A percentile compares a stretch with the other conserved stretches of the same genome.
Evolutionary conservation across 1,284 basidiomycete genomes (phyloP).

Genomic region (Ganoderma sinense): DNA sequence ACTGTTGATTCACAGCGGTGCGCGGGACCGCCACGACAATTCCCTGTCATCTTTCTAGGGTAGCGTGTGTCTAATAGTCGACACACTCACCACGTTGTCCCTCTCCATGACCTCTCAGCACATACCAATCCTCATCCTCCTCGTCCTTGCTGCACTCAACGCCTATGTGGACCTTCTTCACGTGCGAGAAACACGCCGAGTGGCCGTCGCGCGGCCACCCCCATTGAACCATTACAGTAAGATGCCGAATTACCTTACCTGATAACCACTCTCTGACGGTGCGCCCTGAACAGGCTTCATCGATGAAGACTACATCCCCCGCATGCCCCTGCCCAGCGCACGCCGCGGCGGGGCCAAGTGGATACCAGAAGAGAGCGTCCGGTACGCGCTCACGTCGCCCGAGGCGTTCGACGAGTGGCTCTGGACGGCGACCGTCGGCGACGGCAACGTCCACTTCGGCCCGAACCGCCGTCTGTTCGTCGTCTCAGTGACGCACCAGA

Average conservation of each 20-base stretch:
- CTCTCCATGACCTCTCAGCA: conserved; percentile 22
- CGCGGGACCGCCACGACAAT: neutral
- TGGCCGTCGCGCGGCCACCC: conserved; percentile 20
- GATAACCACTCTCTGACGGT: neutral
- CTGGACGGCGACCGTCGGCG: conserved; percentile 33
- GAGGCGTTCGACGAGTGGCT: conserved; percentile 32
- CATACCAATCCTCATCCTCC: conserved; percentile 8
- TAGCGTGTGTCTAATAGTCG: neutral
- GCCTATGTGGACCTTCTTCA: conserved; percentile 22
- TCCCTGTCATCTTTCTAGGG: neutral
- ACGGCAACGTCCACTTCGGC: conserved; percentile 35
- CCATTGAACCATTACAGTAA: conserved; percentile 26
- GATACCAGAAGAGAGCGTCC: conserved; percentile 29
- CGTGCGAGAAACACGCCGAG: conserved; percentile 17
- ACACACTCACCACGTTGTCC: neutral
- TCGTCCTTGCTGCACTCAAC: conserved; percentile 21
- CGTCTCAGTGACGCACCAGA: conserved; percentile 33
- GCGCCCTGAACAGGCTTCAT: conserved; percentile 17
- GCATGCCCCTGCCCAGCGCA: conserved; percentile 27
- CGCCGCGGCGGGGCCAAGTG: conserved; percentile 22
- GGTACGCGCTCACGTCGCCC: conserved; percentile 23
- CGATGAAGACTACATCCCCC: conserved; percentile 30
- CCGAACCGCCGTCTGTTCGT: conserved; percentile 30
- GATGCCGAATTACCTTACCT: neutral
- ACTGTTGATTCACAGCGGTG: neutral